phyloP scores from a whole-genome alignment of 176 grass and related monocot species.

The Triticum aestivum region DNA sequence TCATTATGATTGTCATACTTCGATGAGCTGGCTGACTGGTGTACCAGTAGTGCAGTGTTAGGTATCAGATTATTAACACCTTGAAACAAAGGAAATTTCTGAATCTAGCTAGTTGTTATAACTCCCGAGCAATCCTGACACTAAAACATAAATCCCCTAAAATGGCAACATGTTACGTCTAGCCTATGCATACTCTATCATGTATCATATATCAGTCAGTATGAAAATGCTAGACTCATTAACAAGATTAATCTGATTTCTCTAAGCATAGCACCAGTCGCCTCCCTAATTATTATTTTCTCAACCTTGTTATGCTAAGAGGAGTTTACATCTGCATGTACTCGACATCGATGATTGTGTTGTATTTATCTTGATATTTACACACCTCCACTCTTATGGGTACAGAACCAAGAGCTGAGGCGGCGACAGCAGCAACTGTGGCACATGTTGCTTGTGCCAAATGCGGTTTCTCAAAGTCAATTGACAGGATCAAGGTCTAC shows the following conservation, averaged over 20 bases:
- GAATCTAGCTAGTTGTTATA: neutral
- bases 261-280: too few relatives aligned
- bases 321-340: too few relatives aligned
- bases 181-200: neutral
- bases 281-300: too few relatives aligned
- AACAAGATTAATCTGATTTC: too few relatives aligned
- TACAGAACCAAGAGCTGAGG: too few relatives aligned
- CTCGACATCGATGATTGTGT: too few relatives aligned
- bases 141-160: neutral
- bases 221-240: neutral
- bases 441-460: neutral
- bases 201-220: neutral
- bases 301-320: too few relatives aligned
- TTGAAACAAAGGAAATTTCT: neutral
- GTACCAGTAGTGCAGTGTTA: neutral
- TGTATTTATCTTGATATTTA: too few relatives aligned
- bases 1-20: neutral
- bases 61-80: neutral
- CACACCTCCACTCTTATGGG: too few relatives aligned
- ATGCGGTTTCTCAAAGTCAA: constrained; percentile 25
- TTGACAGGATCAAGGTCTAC: constrained; percentile 44
- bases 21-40: neutral
- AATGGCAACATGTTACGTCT: neutral
- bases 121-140: neutral
- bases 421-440: neutral